Evolutionary conservation across 106 monocot genomes (phyloP).

Genomic region (Platanthera zijinensis): DNA sequence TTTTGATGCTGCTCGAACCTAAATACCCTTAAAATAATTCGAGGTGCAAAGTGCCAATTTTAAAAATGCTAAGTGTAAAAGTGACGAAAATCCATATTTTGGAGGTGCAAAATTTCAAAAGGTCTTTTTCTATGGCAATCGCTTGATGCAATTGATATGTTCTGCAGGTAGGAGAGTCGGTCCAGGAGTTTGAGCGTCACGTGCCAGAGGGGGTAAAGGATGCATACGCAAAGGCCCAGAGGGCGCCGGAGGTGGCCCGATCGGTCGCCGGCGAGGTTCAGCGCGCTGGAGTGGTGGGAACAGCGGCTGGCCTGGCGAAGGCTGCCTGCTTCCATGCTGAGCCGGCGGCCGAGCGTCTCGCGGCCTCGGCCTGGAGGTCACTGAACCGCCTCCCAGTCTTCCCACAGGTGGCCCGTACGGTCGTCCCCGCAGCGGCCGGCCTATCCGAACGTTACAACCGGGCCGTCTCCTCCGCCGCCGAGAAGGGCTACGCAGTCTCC

Average conservation of each 20-base stretch:
- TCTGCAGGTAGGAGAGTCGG: slow-evolving; percentile 43
- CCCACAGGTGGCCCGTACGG: slow-evolving; percentile 49
- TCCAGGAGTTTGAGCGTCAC: slow-evolving; percentile 37
- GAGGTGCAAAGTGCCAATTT: too few species aligned
- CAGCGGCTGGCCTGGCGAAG: slow-evolving; percentile 40
- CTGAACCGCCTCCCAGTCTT: slow-evolving; percentile 77
- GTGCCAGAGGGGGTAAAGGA: slow-evolving; percentile 31
- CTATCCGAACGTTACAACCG: slow-evolving; percentile 66
- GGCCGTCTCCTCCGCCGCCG: slow-evolving; percentile 37
- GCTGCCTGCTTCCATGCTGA: slow-evolving; percentile 33
- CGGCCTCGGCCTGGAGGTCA: slow-evolving; percentile 61
- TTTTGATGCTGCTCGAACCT: too few species aligned
- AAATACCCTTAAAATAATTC: too few species aligned
- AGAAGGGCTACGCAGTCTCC: slow-evolving; percentile 55
- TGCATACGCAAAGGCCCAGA: slow-evolving; percentile 4
- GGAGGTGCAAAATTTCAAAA: too few species aligned
- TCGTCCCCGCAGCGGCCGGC: slow-evolving; percentile 57
- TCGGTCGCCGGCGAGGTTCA: slow-evolving; percentile 47
- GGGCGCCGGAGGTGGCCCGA: slow-evolving; percentile 42
- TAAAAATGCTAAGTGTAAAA: too few species aligned
- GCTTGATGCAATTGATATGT: neutral
- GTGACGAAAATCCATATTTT: too few species aligned
- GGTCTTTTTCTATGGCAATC: neutral
- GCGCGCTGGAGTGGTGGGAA: slow-evolving; percentile 37
- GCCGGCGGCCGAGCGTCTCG: slow-evolving; percentile 53